Evolutionary conservation across 768 basidiomycete genomes (phyloP), one percentile per base, ranked within the genome.

Genomic region (Pluteus cervinus): DNA sequence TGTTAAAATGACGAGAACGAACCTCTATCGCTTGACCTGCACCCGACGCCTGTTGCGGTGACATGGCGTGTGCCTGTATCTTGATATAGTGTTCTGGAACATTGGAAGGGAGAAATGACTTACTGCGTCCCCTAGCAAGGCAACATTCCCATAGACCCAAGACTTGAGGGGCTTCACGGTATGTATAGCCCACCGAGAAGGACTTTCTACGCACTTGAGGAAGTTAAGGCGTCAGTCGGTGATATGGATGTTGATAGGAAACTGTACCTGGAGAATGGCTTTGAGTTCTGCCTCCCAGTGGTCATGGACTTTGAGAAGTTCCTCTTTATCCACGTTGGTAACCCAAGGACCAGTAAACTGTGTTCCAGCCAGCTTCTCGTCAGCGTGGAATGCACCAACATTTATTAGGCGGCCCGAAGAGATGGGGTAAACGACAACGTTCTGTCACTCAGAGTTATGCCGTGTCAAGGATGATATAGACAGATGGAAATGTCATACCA

Each of bases 171-270:
- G 71, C 36, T 62, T 65, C 2, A 76, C 59, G 4, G 64, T 69
- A 49, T 83, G 76, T 21, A 86, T 69, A 0, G 77, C 79, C 84
- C 84, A 86, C 24, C 73, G 59, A 16, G 66, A 56, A 2, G 74
- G 65, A 31, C 59, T 64, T 3, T 74, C 69, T 15, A 74, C 62
- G 44, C 75, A 75, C 80, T 82, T 35, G 17, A 32, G 24, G 3
- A 14, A n/a, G 22, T 45, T 29, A 43, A 46, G 32, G 10, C 8
- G 44, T 25, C 16, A 46, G 35, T 11, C 7, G 14, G 29, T 14
- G 24, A n/a, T n/a, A n/a, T 11, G 8, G 18, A 18, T 25, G 14
- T 15, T n/a, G 22, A 23, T n/a, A 16, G 12, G 30, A 4, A 8
- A 41, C 43, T n/a, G 20, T 36, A 74, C 75, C 54, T 69, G 46